Base-by-base conservation (phyloP, 2,329 filamentous ascomycete species). In the Penicillium sp. region DNA sequence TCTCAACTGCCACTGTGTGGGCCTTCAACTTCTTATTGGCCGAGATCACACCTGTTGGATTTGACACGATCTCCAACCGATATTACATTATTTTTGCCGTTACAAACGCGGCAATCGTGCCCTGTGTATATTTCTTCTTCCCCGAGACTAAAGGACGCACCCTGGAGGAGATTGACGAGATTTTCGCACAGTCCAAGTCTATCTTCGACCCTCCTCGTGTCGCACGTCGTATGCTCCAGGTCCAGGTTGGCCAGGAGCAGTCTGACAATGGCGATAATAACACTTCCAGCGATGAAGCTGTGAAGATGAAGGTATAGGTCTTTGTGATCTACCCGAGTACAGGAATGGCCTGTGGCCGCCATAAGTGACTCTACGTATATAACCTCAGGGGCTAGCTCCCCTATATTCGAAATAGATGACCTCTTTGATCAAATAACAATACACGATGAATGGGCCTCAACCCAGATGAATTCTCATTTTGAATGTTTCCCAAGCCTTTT, bases 1-100 rank as follows among this genome's bases (percentile, higher is more conserved):
- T 86, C 41, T 82, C 80, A 0, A 85, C 83, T 0, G 82, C 67
- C 14, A 65, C 68, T 5, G 73, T 75, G 33, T 77, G 75, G 75
- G 62, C 65, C 2, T 72, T 75, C 61, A 74, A 72, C 43, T 76
- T 75, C 59, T 58, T 76, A 5, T 60, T 76, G 1, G 74, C 73
- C 0, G 65, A 74, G 44, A 66, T 75, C 5, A 76, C 74, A 0
- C 75, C 75, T 0, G 66, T 76, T 7, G 73, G 71, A 3, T 74
- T 77, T 52, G 62, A 65, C 63, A 70, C 56, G 2, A 83, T 86
- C 55, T 78, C 78, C 16, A 85, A 78, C 51, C 64, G 64, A 22
- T 75, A 75, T 35, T 80, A 79, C 50, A 73, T 80, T 50, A 72
- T 80, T 51, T 79, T 79, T 53, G 77, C 76, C 4, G 69, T 70